Evolutionary conservation across 2,329 filamentous ascomycete genomes (phyloP).

Genomic region (Colletotrichum liaoningense): DNA sequence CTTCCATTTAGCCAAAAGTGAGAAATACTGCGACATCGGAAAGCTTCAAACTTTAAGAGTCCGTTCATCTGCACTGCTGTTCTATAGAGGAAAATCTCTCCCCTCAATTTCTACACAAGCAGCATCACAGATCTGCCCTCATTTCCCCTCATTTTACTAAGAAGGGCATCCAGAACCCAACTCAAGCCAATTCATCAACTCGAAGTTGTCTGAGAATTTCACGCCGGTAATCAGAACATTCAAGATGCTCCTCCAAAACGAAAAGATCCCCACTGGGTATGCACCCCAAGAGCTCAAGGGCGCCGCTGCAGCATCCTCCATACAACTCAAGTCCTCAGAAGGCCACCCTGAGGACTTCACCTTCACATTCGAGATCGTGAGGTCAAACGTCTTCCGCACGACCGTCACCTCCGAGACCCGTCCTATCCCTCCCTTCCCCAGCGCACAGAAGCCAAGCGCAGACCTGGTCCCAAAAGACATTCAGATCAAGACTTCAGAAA

Average conservation of each 20-base stretch:
- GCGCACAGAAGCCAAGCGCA: conserved; percentile 56
- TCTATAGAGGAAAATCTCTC: background rate
- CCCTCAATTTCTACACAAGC: background rate
- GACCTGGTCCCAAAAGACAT: conserved; percentile 14
- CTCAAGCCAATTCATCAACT: background rate
- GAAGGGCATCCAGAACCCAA: background rate
- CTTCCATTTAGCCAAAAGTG: background rate
- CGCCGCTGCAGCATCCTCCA: background rate
- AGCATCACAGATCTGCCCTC: background rate
- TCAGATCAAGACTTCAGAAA: conserved; percentile 44
- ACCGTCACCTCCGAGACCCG: conserved; percentile 73
- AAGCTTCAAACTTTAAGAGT: background rate
- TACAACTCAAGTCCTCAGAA: conserved; percentile 27
- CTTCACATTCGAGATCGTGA: conserved; percentile 73
- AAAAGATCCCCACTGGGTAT: conserved; percentile 22
- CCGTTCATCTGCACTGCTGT: background rate
- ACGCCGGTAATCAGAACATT: background rate
- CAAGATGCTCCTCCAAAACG: conserved; percentile 33
- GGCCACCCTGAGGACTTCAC: conserved; percentile 51
- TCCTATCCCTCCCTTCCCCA: conserved; percentile 74
- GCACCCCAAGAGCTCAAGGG: conserved; percentile 23
- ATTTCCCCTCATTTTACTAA: background rate
- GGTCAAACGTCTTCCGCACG: conserved; percentile 73
- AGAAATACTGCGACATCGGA: background rate
- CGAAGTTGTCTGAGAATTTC: background rate